Base-by-base conservation (phyloP, 495 filamentous ascomycete species). In the Neurospora sp. region DNA sequence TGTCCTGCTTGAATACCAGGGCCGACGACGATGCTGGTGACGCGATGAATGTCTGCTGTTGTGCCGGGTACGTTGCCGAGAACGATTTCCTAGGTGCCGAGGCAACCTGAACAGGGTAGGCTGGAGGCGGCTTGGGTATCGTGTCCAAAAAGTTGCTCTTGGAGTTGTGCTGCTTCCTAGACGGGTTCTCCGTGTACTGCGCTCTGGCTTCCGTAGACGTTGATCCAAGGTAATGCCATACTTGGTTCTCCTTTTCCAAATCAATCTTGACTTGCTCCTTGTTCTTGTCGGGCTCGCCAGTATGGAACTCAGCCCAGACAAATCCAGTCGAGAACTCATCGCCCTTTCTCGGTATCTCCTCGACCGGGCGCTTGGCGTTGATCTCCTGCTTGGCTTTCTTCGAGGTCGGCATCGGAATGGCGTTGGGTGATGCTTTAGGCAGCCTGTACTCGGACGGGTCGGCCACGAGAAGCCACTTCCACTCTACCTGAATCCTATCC, bases 181-280 rank as follows among this genome's bases (percentile, higher is more conserved):
- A 82, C 74, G 87, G 89, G 84, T 96, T 91, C 75, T 96, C 92
- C 38, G 96, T 97, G 84, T 94, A 99, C 79, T 97, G 92, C 62
- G 93, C 91, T 82, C 91, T 94, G 77, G 94, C 92, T 79, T 99
- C 96, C 24, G 96, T 98, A 66, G 95, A 98, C 69, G 86, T 88
- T 77, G 89, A 88, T 21, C 92, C 93, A 75, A 99, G 86, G 81
- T 98, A 99, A 82, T 92, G 89, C 95, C 94, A 99, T 72, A 97
- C 82, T 76, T 92, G 90, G 72, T 94, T 89, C 11, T 88, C 84
- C 79, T 90, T 89, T 74, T 82, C 78, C 24, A 97, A 77, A 77
- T 95, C 88, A 70, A 96, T 85, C 82, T 83, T 92, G 85, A 72
- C 84, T 79, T 78, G 86, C 38, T 74, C 75, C 40, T 19, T 69